These are phyloP conservation scores for Xylaria sp. DNA, from an alignment of 2,329 filamentous ascomycete species.

Conservation along the genomic window DNA sequence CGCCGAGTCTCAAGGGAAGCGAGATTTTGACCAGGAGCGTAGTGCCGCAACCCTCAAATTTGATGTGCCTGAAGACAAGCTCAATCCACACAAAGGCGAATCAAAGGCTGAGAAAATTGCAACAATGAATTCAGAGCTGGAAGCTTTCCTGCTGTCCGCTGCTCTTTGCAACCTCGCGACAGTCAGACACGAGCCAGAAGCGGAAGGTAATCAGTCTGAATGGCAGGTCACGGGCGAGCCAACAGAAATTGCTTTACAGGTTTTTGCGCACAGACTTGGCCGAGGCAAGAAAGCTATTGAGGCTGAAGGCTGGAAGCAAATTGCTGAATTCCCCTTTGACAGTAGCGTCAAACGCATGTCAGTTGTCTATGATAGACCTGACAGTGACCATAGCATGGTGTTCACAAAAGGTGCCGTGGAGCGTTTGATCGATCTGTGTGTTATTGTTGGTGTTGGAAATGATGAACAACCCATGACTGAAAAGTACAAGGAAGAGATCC, in stretches of 20 bases:
- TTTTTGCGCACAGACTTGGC: constrained; percentile 76
- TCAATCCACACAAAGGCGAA: constrained; percentile 52
- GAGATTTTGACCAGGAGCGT: constrained; percentile 69
- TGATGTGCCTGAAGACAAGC: constrained; percentile 69
- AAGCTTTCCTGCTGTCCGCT: constrained; percentile 63
- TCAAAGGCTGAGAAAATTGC: constrained; percentile 50
- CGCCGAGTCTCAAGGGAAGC: constrained; percentile 53
- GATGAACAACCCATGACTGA: constrained; percentile 60
- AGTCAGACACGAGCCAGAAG: constrained; percentile 63
- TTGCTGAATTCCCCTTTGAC: constrained; percentile 82
- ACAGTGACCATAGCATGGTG: constrained; percentile 59
- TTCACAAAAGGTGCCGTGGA: constrained; percentile 73
- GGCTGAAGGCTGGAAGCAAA: constrained; percentile 66
- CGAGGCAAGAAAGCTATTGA: constrained; percentile 65
- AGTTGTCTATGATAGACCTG: constrained; percentile 71
- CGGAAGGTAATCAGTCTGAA: constrained; percentile 61
- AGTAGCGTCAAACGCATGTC: constrained; percentile 83
- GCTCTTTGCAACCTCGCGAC: constrained; percentile 74
- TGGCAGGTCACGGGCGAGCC: constrained; percentile 78
- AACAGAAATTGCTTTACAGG: constrained; percentile 80
- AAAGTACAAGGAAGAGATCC: constrained; percentile 60
- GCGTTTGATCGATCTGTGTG: constrained; percentile 67
- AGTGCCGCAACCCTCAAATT: constrained; percentile 70
- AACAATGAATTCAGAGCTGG: constrained; percentile 61
- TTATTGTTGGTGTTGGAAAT: constrained; percentile 57